Base-by-base conservation (phyloP, 2,329 filamentous ascomycete genomes). In the Penicillium palitans region DNA sequence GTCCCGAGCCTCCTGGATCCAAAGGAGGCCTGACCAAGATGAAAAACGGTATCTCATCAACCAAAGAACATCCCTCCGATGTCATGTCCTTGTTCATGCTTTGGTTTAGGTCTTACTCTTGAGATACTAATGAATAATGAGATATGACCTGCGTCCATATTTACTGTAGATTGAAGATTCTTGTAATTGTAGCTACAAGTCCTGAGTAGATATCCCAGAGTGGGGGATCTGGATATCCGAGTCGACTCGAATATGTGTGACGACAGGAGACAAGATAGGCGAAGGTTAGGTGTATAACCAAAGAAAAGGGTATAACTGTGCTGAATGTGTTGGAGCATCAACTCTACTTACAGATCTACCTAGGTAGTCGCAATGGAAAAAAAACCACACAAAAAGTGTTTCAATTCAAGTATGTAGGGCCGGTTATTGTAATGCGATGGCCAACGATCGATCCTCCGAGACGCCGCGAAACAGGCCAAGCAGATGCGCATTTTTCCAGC, bases 351-450 rank as follows among this genome's bases (percentile, higher is more conserved):
- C 19, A 6, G 25, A 17, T 24, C 45, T 33, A 25, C 25, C 25
- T 25, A 25, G 4, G 25, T 25, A 47, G 4, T 2, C 10, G 19
- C 13, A 8, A 7, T 21, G 37, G n/a, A n/a, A 41, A 17, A 41
- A 17, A 44, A 51, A 42, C 10, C 31, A 42, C 54, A 56, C 33
- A 35, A n/a, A 46, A 49, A 44, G 48, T 52, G 45, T 54, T 47
- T 61, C 29, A 54, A 59, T 53, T 61, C 44, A 54, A 67, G 59
- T 68, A 67, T 66, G 66, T 67, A 68, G 63, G 61, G 62, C 61
- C 62, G 58, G 61, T 48, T 25, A 37, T 24, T 48, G 21, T 52
- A 55, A 66, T 66, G 62, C 64, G 48, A 64, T 55, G 62, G 57
- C 61, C 57, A 61, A 56, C 53, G 24, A 53, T 53, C 53, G 24